A percentile compares a stretch with the other conserved stretches of the same genome.
phyloP scores from a whole-genome alignment of 495 filamentous ascomycete species.

The Parathielavia hyrcaniae region DNA sequence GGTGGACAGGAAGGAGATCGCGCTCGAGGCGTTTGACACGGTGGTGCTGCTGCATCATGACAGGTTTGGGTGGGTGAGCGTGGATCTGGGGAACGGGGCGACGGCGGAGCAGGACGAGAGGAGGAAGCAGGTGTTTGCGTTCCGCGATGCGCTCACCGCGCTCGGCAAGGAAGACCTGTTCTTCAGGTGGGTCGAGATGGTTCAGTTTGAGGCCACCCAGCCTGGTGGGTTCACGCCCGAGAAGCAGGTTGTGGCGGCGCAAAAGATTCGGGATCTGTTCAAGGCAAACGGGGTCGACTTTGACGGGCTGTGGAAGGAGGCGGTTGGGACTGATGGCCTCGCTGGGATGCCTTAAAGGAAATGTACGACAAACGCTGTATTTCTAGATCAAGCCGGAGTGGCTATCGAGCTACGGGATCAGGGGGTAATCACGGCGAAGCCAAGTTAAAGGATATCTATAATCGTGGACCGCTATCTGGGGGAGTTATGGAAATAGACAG shows the following conservation, averaged over 20 bases:
- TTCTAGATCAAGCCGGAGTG: background rate
- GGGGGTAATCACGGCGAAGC: background rate
- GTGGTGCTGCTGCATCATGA: conserved; percentile 61
- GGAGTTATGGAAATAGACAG: background rate
- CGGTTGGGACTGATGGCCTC: conserved; percentile 57
- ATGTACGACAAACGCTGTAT: background rate
- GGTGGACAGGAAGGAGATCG: conserved; percentile 52
- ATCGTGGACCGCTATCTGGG: too few species aligned
- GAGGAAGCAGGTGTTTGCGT: conserved; percentile 58
- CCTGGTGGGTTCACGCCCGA: conserved; percentile 68
- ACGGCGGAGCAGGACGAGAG: conserved; percentile 48
- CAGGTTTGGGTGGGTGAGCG: conserved; percentile 59
- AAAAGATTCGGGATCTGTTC: conserved; percentile 61
- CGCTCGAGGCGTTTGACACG: conserved; percentile 54
- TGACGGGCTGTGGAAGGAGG: conserved; percentile 63
- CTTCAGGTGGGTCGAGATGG: conserved; percentile 76
- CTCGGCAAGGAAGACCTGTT: conserved; percentile 80
- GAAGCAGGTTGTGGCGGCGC: conserved; percentile 57
- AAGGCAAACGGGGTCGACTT: conserved; percentile 65
- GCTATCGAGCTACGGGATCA: background rate
- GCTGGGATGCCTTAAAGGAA: conserved; percentile 19
- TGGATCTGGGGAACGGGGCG: conserved; percentile 47
- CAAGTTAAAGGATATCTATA: conserved; percentile 1
- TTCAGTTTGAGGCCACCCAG: conserved; percentile 71
- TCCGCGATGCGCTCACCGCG: conserved; percentile 61